Percentiles rank a stretch among this genome's conserved stretches.
Evolutionary conservation across 2,329 filamentous ascomycete genomes (phyloP).

Genomic region (Fusarium protoensiforme): DNA sequence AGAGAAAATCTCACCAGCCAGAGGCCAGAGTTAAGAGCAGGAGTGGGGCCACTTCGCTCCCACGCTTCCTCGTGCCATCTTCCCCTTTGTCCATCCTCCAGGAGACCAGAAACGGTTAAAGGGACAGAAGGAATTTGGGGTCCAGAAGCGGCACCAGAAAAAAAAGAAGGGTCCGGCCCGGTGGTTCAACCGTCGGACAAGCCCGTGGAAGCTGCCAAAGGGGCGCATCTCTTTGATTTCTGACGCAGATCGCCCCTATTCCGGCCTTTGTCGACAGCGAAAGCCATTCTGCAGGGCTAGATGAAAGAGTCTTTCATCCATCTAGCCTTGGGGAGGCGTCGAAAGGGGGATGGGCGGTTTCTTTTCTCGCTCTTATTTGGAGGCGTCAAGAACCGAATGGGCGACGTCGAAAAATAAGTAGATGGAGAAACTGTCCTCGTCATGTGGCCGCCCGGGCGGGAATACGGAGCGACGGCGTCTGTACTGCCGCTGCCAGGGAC

Average conservation of each 20-base stretch:
- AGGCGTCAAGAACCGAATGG: not conserved
- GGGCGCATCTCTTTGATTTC: not conserved
- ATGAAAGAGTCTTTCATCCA: not conserved
- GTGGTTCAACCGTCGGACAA: slow-evolving; percentile 25
- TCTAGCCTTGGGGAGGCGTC: not conserved
- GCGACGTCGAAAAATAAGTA: not conserved
- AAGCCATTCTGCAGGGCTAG: not conserved
- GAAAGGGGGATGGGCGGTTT: slow-evolving; percentile 3
- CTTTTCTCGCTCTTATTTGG: not conserved
- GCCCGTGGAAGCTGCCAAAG: not conserved
- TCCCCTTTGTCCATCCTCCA: not conserved
- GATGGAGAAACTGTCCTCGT: not conserved
- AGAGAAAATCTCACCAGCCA: slow-evolving; percentile 6
- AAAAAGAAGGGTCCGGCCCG: slow-evolving; percentile 13
- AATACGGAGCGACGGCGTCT: not conserved
- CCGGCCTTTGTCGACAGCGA: not conserved
- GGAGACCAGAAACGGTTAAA: not conserved
- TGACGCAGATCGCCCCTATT: slow-evolving; percentile 5
- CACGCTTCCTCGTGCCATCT: slow-evolving; percentile 1
- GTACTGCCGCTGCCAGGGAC: slow-evolving; percentile 5
- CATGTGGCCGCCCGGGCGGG: not conserved
- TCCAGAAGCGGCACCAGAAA: slow-evolving; percentile 17
- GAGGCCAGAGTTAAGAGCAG: not conserved
- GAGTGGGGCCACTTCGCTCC: slow-evolving; percentile 2
- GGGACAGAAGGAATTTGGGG: not conserved